Evolutionary conservation across 2,329 filamentous ascomycete species (phyloP).

Genomic region (Rutstroemia sp.): DNA sequence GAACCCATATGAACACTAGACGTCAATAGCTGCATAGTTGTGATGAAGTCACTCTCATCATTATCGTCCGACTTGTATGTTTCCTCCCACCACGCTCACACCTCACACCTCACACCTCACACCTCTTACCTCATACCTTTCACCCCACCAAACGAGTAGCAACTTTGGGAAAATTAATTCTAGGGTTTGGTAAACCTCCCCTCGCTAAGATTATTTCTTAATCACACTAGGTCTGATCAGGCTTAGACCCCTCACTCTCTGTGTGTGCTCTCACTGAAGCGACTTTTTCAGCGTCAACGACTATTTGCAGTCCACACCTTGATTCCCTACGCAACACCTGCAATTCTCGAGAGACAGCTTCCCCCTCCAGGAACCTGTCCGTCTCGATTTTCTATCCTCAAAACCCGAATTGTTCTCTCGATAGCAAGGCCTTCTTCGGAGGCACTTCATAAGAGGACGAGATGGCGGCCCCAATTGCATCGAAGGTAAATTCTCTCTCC

Average conservation of each 20-base stretch:
- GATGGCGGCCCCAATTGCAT: constrained; percentile 31
- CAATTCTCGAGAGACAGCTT: constrained; percentile 32
- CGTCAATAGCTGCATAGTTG: neutral
- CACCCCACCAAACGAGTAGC: neutral
- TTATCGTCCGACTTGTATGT: too few relatives aligned
- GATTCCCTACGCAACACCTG: constrained; percentile 8
- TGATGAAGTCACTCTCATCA: too few relatives aligned
- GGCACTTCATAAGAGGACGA: constrained; percentile 31
- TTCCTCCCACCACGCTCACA: too few relatives aligned
- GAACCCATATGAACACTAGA: too few relatives aligned
- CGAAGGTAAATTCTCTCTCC: constrained; percentile 27
- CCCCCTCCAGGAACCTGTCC: constrained; percentile 31
- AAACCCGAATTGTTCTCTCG: constrained; percentile 30
- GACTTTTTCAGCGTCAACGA: constrained; percentile 9
- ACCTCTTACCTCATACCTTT: neutral
- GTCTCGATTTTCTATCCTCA: constrained; percentile 25
- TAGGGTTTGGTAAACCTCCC: neutral
- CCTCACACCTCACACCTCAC: neutral
- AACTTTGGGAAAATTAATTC: neutral
- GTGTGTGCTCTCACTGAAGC: constrained; percentile 2
- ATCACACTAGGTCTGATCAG: neutral
- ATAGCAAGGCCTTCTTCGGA: constrained; percentile 33
- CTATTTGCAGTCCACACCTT: constrained; percentile 9
- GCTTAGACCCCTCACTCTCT: constrained; percentile 8
- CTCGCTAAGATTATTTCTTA: constrained; percentile 3